These are phyloP conservation scores for Phytophthora sojae DNA, from an alignment of 352 stramenopile genomes.

Conservation along the genomic window DNA sequence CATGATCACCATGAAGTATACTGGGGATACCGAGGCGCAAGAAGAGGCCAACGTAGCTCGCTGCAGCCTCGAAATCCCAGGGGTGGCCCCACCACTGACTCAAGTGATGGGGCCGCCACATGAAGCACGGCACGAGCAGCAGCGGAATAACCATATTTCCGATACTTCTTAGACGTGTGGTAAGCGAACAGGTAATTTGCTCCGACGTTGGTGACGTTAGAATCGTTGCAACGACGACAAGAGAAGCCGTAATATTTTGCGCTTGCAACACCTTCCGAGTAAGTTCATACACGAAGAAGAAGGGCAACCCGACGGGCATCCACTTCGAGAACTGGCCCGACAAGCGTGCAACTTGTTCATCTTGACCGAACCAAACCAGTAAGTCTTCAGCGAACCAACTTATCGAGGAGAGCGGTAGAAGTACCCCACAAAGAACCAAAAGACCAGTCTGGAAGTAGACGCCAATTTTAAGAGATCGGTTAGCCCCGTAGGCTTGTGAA, in stretches of 20 bases:
- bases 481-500: slow-evolving; percentile 63
- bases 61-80: slow-evolving; percentile 25
- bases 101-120: slow-evolving; percentile 32
- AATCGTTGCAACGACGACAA: slow-evolving; percentile 63
- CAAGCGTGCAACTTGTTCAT: slow-evolving; percentile 49
- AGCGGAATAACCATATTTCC: slow-evolving; percentile 50
- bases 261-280: slow-evolving; percentile 74
- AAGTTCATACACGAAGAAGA: slow-evolving; percentile 79
- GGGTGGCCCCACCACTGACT: slow-evolving; percentile 42
- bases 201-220: slow-evolving; percentile 66
- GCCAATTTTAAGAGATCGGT: slow-evolving; percentile 64
- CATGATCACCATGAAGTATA: slow-evolving; percentile 50
- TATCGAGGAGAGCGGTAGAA: slow-evolving; percentile 51
- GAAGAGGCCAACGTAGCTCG: slow-evolving; percentile 30
- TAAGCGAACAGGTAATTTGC: slow-evolving; percentile 68
- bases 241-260: slow-evolving; percentile 68
- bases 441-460: slow-evolving; percentile 74
- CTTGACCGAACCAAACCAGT: slow-evolving; percentile 46
- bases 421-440: slow-evolving; percentile 44
- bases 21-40: slow-evolving; percentile 31
- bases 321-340: slow-evolving; percentile 64
- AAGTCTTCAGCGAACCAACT: slow-evolving; percentile 57
- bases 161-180: slow-evolving; percentile 55
- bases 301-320: slow-evolving; percentile 60
- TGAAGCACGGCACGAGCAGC: slow-evolving; percentile 56